Base-by-base conservation (phyloP, 108 stramenopile species). In the Cyclotella atomus region DNA sequence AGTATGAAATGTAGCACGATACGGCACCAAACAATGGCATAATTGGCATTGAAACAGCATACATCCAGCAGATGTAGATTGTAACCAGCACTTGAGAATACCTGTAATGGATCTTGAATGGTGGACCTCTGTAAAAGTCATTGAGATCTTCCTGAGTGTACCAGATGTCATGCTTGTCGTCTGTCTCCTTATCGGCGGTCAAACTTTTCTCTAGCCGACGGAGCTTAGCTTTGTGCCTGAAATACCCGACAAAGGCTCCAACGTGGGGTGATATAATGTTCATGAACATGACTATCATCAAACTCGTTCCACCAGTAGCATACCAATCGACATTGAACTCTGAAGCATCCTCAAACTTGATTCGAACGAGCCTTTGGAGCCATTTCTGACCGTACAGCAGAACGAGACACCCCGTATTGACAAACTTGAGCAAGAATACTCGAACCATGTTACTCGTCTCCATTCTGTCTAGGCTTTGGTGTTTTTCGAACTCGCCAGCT, bases 51-150 rank as follows among this genome's bases (percentile, higher is more conserved):
- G 88, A 87, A 33, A 87, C 68, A 24, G 86, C 61, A 70, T 90
- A 94, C 77, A 86, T 84, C 70, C 87, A 83, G 73, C 89, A 91
- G 28, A 94, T 84, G 63, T 85, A 90, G 52, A 94, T 76, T 29
- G 84, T 89, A 29, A 87, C 88, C 21, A 89, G 62, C 6, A 87
- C 57, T 61, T 91, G 88, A 43, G 91, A 83, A 59, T 88, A 91
- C 19, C 88, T 70, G 50, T 83, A 82, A 53, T 88, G 83, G 24
- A 91, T 56, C 43, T 74, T 64, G 80, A 91, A 89, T 33, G 62
- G 50, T 32, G 85, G 81, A 12, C 93, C 93, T 35, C 81, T 63
- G 82, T 83, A 79, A 29, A 84, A 46, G 29, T 84, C 56, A 64
- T 92, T 91, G 20, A 92, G 60, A 17, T 89, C 85, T 27, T 89